phyloP scores from a whole-genome alignment of 2,329 filamentous ascomycete species.

The Pseudopithomyces chartarum region DNA sequence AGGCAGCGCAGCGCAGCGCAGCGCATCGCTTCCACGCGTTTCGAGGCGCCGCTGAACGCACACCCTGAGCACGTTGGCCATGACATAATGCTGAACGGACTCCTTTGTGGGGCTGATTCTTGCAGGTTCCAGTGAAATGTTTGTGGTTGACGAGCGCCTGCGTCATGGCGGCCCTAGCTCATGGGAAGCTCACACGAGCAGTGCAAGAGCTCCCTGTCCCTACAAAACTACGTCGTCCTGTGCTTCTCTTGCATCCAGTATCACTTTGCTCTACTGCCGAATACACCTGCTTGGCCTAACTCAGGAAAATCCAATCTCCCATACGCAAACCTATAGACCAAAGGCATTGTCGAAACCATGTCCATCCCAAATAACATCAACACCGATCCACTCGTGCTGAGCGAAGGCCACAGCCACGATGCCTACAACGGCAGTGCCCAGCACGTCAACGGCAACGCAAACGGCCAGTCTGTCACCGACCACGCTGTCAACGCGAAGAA shows the following conservation, averaged over 20 bases:
- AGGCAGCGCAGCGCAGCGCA: background rate
- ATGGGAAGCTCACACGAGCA: conserved; percentile 17
- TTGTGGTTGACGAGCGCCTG: conserved; percentile 14
- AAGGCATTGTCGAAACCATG: background rate
- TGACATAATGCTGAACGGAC: conserved; percentile 8
- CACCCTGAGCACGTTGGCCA: background rate
- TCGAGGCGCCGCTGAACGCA: conserved; percentile 3
- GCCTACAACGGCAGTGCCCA: background rate
- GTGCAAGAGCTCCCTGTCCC: conserved; percentile 11
- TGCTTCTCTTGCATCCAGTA: background rate
- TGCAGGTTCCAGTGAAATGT: conserved; percentile 10
- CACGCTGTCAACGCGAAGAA: conserved; percentile 42
- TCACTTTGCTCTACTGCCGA: background rate
- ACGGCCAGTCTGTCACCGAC: conserved; percentile 19
- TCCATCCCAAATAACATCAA: conserved; percentile 2
- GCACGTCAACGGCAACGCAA: conserved; percentile 24
- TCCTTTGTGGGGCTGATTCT: conserved; percentile 12
- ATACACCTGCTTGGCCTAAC: background rate
- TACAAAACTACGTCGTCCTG: conserved; percentile 7
- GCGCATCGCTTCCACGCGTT: background rate
- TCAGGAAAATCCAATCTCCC: background rate
- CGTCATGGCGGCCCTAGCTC: conserved; percentile 11
- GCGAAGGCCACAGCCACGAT: background rate
- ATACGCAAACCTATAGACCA: too few relatives aligned
- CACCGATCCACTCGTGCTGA: conserved; percentile 6